Percentiles rank a stretch among this genome's conserved stretches.
Conservation (phyloP, 2,329 filamentous ascomycete species). For the Pseudogymnoascus sp. region DNA sequence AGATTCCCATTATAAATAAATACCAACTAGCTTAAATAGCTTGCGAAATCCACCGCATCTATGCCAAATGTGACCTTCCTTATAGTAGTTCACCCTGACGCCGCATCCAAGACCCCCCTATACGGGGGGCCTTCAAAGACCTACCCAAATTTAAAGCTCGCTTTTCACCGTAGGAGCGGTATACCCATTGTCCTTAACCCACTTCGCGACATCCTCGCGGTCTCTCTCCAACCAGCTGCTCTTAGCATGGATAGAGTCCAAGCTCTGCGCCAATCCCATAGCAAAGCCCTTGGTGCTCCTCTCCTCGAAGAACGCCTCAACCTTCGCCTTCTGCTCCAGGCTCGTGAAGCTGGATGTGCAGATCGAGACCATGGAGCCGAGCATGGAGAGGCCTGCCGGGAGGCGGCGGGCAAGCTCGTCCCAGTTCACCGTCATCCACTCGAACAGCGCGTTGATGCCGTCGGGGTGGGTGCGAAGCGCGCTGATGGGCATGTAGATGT, state of each 20-base stretch:
- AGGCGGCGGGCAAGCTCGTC: conserved; percentile 73
- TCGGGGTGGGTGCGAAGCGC: conserved; percentile 70
- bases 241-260: conserved; percentile 80
- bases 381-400: conserved; percentile 78
- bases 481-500: conserved; percentile 82
- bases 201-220: conserved; percentile 65
- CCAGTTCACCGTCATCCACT: conserved; percentile 84
- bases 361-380: conserved; percentile 77
- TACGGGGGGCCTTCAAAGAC: neutral
- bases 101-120: neutral
- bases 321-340: conserved; percentile 65
- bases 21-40: neutral
- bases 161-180: conserved; percentile 24
- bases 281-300: conserved; percentile 87
- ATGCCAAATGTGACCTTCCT: neutral
- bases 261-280: conserved; percentile 80
- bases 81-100: conserved; percentile 7
- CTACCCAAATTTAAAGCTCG: conserved; percentile 22
- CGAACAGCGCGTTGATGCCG: conserved; percentile 74
- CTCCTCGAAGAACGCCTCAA: conserved; percentile 72
- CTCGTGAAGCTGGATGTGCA: conserved; percentile 76
- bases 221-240: conserved; percentile 74
- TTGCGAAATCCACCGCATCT: neutral
- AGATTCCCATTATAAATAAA: conserved; percentile 7
- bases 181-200: conserved; percentile 63